Evolutionary conservation across 2,329 filamentous ascomycete genomes (phyloP).

Genomic region (Bipolaris zeicola): DNA sequence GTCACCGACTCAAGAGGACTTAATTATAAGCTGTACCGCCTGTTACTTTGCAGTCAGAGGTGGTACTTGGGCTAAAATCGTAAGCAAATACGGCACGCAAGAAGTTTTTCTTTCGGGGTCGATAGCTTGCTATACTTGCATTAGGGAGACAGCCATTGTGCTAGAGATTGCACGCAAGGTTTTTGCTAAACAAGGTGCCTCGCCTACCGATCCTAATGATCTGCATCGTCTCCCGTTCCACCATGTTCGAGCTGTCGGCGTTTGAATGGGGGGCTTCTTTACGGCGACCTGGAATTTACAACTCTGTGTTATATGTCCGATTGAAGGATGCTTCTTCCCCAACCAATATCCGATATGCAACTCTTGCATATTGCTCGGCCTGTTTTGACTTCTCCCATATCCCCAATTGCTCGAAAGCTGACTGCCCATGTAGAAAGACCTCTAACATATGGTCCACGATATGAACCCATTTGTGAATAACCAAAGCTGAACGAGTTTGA

Average conservation of each 20-base stretch:
- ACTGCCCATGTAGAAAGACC: constrained; percentile 35
- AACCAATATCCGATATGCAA: constrained; percentile 41
- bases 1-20: background rate
- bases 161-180: too few relatives aligned
- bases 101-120: too few relatives aligned
- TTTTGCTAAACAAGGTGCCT: too few relatives aligned
- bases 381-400: constrained; percentile 17
- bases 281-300: too few relatives aligned
- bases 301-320: background rate
- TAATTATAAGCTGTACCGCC: background rate
- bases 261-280: too few relatives aligned
- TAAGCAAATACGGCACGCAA: background rate
- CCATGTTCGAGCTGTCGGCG: too few relatives aligned
- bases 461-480: constrained; percentile 39
- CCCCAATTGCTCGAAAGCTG: constrained; percentile 30
- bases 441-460: constrained; percentile 30
- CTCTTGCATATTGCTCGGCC: constrained; percentile 40
- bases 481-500: constrained; percentile 12
- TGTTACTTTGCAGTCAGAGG: background rate
- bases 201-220: too few relatives aligned
- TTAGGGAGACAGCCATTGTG: too few relatives aligned
- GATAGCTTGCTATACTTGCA: too few relatives aligned
- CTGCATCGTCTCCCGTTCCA: too few relatives aligned
- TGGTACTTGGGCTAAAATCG: background rate
- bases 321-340: constrained; percentile 36